Base-by-base conservation (phyloP, 768 basidiomycete species). In the Rossbeevera mucosa region DNA sequence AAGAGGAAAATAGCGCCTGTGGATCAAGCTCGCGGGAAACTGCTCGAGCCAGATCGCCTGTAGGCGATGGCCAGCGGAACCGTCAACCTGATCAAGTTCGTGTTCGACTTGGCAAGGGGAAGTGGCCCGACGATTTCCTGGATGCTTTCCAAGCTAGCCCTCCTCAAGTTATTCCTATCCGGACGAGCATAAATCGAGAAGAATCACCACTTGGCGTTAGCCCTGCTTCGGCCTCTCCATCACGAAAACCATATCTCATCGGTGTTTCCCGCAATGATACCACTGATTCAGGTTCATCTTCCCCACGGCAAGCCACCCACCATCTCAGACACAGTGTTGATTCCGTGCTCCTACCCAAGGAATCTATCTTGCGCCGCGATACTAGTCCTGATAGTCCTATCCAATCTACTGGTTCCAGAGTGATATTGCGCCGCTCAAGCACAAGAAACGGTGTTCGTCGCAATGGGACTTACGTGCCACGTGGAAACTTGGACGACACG, bases 51-150 rank as follows among this genome's bases (percentile, higher is more conserved):
- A 60, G 50, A 44, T 51, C 60, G 4, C 50, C 54, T 16, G 31
- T 47, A 58, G 55, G 56, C 48, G 63, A 62, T 53, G 52, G 55
- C 54, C 40, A 60, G 59, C 47, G 58, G 53, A 49, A 55, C 54
- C 58, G 44, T 59, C 59, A 68, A 54, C 51, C 57, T 12, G 66
- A 73, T 50, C 72, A 69, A 57, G 61, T 62, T 29, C 62, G 67
- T 41, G 74, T 88, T 56, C 77, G 82, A 50, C 78, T 89, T 29
- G 81, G 82, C 29, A 87, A 89, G 65, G 88, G 85, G 52, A 88
- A 86, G 67, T 90, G 86, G 86, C 86, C 89, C 0, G 86, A 89
- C 68, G 88, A 89, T 66, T 87, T 89, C 64, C 64, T 90, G 50
- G 81, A 82, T 57, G 81, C 74, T 25, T 79, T 86, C 54, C 74